These are phyloP conservation scores for Gnetum montanum DNA, from an alignment of 75 land plant genomes.

Conservation along the genomic window DNA sequence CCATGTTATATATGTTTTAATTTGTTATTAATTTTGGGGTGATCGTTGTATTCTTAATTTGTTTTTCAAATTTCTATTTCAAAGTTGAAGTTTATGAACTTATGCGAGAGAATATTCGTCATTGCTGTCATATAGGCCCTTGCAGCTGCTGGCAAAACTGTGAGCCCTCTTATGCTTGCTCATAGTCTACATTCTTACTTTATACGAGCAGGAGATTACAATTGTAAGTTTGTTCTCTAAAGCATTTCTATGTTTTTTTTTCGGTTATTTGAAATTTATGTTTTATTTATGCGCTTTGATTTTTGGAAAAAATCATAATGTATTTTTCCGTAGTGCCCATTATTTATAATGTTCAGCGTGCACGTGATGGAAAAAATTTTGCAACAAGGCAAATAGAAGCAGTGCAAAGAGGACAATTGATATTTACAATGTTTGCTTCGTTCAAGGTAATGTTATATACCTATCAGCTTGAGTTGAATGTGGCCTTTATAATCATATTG, in stretches of 20 bases:
- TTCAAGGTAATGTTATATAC: slow-evolving; percentile 90
- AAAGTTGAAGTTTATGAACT: too few relatives aligned
- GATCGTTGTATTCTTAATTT: too few relatives aligned
- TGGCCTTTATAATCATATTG: too few relatives aligned
- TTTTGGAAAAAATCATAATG: too few relatives aligned
- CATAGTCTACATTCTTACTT: slow-evolving; percentile 88
- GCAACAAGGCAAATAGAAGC: slow-evolving; percentile 81
- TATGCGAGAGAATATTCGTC: too few relatives aligned
- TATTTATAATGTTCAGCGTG: slow-evolving; percentile 76
- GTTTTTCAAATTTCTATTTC: too few relatives aligned
- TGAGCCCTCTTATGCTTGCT: slow-evolving; percentile 75
- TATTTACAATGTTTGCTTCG: slow-evolving; percentile 79
- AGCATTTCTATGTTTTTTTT: too few relatives aligned
- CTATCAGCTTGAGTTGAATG: too few relatives aligned
- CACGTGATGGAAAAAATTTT: slow-evolving; percentile 89
- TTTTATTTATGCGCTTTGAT: too few relatives aligned
- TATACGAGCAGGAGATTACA: slow-evolving; percentile 62
- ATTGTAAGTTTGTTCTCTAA: slow-evolving; percentile 35
- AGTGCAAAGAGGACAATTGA: slow-evolving; percentile 63
- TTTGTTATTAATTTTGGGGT: too few relatives aligned
- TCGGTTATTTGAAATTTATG: too few relatives aligned
- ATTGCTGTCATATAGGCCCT: slow-evolving; percentile 80
- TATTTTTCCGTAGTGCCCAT: slow-evolving; percentile 81
- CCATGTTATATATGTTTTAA: too few relatives aligned
- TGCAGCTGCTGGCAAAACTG: slow-evolving; percentile 94